Evolutionary conservation across 495 filamentous ascomycete species (phyloP), one percentile per base, ranked within the genome.

Genomic region (Hypoxylon subgilvum): DNA sequence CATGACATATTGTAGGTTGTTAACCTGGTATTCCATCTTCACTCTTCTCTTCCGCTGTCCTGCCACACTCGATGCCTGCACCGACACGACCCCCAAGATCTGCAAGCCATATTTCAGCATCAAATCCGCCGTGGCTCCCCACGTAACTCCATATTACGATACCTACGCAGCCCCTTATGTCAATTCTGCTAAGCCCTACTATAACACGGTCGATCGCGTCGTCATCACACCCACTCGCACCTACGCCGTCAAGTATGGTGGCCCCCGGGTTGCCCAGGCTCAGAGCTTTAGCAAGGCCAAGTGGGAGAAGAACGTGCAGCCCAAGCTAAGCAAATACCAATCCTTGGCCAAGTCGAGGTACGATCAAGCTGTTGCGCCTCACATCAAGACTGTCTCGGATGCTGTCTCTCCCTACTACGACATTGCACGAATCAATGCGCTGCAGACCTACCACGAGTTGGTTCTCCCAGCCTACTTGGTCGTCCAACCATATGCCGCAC

Each of bases 1-100:
- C n/a, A 5, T 34, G 31, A 12, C n/a, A 5, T 28, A 21, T 30
- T 5, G 6, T 68, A 97, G 93, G 57, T 69, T 96, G 1, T 68
- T 86, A 46, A 84, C 89, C 6, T 99, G 94, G 94, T 96, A 95
- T 67, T 79, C 84, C 1, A 82, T 96, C 42, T 65, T 90, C 49
- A 94, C 89, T 3, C 77, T 91, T 14, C 73, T 91, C 41, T 84
- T 99, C 64, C 84, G 87, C 19, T 99, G 95, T 71, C 95, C 94
- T 8, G 78, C 87, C 16, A 80, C 80, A 10, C 72, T 85, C 43
- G 79, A 84, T 14, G 82, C 82, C 2, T 76, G 93, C 65, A 86
- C 81, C 39, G 82, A 88, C 19, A 71, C 78, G 17, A 92, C 91
- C 8, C 90, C 93, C 2, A 78, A 73, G 42, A 84, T 97, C 23